A percentile compares a stretch with the other conserved stretches of the same genome.
Evolutionary conservation across 306 rosid species (phyloP).

Genomic region (Vicia sativa): DNA sequence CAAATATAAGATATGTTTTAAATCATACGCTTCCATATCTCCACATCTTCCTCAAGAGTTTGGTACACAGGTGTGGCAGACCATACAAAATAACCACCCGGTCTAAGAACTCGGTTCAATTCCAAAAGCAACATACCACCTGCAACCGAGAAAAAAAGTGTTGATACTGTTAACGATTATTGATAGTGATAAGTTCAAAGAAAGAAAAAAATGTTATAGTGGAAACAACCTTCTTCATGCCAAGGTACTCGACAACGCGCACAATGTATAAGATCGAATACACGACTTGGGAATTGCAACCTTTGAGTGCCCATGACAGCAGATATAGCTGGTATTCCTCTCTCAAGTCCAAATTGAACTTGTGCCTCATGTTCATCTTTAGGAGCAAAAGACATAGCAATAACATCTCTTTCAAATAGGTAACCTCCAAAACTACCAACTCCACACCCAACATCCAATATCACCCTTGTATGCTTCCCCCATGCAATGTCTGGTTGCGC

Average conservation of each 20-base stretch:
- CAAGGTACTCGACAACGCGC: constrained; percentile 96
- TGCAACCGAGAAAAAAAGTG: constrained; percentile 20
- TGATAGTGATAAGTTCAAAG: background rate
- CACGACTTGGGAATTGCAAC: constrained; percentile 79
- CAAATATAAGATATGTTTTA: background rate
- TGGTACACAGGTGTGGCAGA: constrained; percentile 94
- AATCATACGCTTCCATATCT: constrained; percentile 74
- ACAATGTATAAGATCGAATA: constrained; percentile 75
- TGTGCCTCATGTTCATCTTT: constrained; percentile 96
- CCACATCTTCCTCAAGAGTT: constrained; percentile 73
- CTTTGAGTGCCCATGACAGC: constrained; percentile 97
- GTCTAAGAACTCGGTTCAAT: constrained; percentile 75
- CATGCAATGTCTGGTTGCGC: constrained; percentile 65
- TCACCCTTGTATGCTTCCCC: constrained; percentile 78
- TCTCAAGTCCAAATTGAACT: constrained; percentile 91
- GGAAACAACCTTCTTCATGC: constrained; percentile 71
- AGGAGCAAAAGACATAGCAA: constrained; percentile 91
- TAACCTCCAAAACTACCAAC: constrained; percentile 93
- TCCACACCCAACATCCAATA: constrained; percentile 92
- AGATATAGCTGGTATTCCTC: constrained; percentile 92
- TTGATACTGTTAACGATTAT: background rate
- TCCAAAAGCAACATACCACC: constrained; percentile 87
- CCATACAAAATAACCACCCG: constrained; percentile 86
- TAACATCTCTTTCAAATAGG: constrained; percentile 79
- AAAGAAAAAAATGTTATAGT: background rate